These are phyloP conservation scores for Pseudogymnoascus sp. DNA, from an alignment of 2,329 filamentous ascomycete genomes.

Conservation along the genomic window DNA sequence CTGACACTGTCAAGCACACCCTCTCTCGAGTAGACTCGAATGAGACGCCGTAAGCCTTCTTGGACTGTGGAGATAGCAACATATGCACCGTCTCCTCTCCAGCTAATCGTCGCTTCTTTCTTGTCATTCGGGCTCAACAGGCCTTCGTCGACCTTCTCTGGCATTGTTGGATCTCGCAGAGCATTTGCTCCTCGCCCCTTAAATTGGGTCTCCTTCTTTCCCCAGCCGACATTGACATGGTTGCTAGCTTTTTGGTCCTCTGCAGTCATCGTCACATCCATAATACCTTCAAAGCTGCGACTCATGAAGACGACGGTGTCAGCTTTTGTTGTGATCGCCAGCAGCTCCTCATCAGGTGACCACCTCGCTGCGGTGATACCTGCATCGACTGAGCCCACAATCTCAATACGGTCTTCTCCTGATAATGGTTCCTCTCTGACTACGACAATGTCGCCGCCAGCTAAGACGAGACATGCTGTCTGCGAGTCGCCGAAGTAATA, in stretches of 20 bases:
- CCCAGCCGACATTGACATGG: conserved; percentile 96
- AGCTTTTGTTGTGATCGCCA: conserved; percentile 72
- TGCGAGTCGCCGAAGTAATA: conserved; percentile 78
- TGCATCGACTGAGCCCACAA: conserved; percentile 86
- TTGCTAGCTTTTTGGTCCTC: conserved; percentile 82
- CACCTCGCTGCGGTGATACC: conserved; percentile 84
- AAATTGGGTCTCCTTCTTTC: conserved; percentile 96
- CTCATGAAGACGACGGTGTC: conserved; percentile 87
- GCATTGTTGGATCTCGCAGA: conserved; percentile 85
- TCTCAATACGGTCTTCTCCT: conserved; percentile 77
- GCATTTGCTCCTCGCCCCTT: conserved; percentile 83
- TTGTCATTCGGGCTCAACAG: conserved; percentile 67
- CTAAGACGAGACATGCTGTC: conserved; percentile 72
- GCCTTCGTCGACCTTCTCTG: conserved; percentile 83
- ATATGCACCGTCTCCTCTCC: conserved; percentile 89
- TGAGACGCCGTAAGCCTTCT: conserved; percentile 59
- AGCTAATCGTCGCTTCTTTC: conserved; percentile 64
- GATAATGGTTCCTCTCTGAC: conserved; percentile 62
- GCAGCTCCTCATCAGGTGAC: conserved; percentile 90
- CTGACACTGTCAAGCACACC: conserved; percentile 87
- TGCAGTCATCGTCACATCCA: conserved; percentile 59
- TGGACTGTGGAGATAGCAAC: conserved; percentile 80
- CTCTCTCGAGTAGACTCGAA: conserved; percentile 85
- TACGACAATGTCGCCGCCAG: conserved; percentile 83
- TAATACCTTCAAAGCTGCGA: conserved; percentile 74